Conservation (phyloP, 208 protist genomes). For the Lotmaria passim region DNA sequence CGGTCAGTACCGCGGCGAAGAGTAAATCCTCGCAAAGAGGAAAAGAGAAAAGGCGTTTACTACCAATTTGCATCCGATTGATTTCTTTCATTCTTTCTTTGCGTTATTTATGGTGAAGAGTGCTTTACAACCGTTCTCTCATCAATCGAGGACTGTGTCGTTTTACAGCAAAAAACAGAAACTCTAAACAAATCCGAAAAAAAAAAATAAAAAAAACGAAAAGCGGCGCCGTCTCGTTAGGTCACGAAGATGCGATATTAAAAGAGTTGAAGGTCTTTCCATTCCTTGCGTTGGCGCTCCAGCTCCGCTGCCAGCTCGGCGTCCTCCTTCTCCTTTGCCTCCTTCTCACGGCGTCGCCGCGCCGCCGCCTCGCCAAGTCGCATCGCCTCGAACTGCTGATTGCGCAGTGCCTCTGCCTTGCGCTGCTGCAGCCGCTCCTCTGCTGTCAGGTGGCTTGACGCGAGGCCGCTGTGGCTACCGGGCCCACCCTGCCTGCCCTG, state of each 20-base stretch:
- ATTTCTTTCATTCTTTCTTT: too few species aligned
- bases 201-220: constrained; percentile 31
- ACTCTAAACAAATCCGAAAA: too few species aligned
- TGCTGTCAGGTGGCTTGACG: constrained; percentile 28
- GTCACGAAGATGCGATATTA: too few species aligned
- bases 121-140: too few species aligned
- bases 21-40: too few species aligned
- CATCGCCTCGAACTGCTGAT: constrained; percentile 78
- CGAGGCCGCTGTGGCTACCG: neutral
- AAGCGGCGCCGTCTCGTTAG: too few species aligned
- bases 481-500: constrained; percentile 2
- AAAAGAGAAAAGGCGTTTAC: too few species aligned
- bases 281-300: constrained; percentile 83
- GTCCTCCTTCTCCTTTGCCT: constrained; percentile 56
- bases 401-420: constrained; percentile 54
- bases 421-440: constrained; percentile 63
- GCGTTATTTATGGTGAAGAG: too few species aligned
- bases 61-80: too few species aligned
- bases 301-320: constrained; percentile 66
- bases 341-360: constrained; percentile 59
- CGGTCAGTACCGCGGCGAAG: too few species aligned
- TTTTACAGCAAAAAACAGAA: too few species aligned
- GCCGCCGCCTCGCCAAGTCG: constrained; percentile 80
- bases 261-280: constrained; percentile 76
- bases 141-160: too few species aligned